Conservation (phyloP, 1,139 yeast species). For the Candida buenavistaensis region DNA sequence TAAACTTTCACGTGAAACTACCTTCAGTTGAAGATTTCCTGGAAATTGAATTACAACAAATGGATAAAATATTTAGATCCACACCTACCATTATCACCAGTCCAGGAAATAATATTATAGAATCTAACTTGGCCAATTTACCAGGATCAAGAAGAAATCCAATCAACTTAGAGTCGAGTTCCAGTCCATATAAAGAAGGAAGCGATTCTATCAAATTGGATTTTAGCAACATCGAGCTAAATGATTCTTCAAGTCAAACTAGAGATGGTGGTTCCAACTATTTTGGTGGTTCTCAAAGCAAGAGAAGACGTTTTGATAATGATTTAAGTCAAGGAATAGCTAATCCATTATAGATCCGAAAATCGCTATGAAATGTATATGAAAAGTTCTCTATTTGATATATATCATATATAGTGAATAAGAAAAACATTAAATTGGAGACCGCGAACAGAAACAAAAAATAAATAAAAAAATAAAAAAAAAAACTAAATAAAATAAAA, state of each 20-base stretch:
- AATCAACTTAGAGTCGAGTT: conserved; percentile 6
- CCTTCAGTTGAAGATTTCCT: conserved; percentile 33
- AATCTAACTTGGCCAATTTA: conserved; percentile 25
- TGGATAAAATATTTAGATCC: conserved; percentile 22
- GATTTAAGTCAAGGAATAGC: conserved; percentile 1
- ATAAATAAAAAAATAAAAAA: too few species aligned
- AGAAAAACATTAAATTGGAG: too few species aligned
- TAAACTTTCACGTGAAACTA: conserved; percentile 39
- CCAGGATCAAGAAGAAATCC: conserved; percentile 16
- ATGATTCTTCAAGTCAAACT: neutral
- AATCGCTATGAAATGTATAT: neutral
- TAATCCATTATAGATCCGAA: conserved; percentile 3
- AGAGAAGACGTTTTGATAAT: conserved; percentile 10
- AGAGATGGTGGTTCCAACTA: neutral
- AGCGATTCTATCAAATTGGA: conserved; percentile 5
- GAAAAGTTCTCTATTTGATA: too few species aligned
- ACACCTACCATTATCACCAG: conserved; percentile 5
- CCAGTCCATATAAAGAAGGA: conserved; percentile 6
- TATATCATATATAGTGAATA: too few species aligned
- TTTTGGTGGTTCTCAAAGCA: conserved; percentile 1
- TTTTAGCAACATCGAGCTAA: conserved; percentile 2
- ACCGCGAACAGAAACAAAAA: too few species aligned
- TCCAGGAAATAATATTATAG: conserved; percentile 13
- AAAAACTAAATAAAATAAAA: too few species aligned
- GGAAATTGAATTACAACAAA: conserved; percentile 22